Base-by-base conservation (phyloP, 2,329 filamentous ascomycete genomes). In the Hypoxylon sp. region DNA sequence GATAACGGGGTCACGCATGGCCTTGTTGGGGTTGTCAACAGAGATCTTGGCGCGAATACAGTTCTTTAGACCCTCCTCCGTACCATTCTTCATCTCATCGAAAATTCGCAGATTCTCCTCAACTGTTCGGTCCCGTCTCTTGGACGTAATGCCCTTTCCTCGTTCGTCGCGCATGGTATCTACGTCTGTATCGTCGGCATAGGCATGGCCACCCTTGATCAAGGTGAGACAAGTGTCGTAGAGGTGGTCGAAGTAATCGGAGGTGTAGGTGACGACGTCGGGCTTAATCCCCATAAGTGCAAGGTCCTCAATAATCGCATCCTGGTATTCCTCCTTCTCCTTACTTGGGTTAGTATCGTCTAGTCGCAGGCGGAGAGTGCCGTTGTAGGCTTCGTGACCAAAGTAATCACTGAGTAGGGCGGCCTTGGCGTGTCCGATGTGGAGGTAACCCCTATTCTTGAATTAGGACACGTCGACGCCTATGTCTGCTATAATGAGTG, bases 331-430 rank as follows among this genome's bases (percentile, higher is more conserved):
- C 79, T 95, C 90, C 84, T 97, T 98, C 86, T 99, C 96, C 81
- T 98, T 98, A 67, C 92, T 91, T 6, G 96, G 96, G 82, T 99
- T 99, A 63, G 96, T 99, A 78, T 99, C 96, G 79, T 99, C 96
- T 77, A 99, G 96, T 67, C 96, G 92, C 54, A 98, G 88, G 66
- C 97, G 90, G 75, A 99, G 86, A 76, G 92, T 97, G 76, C 96
- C 96, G 67, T 95, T 91, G 85, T 97, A 97, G 74, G 94, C 92
- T 79, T 94, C 91, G 81, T 98, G 94, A 48, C 94, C 95, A 75
- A 98, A 98, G 86, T 97, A 98, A 80, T 98, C 94, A 83, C 96
- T 97, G 63, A 98, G 89, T 61, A 97, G 86, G 5, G 94, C 94
- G 31, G 94, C 94, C 83, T 98, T 98, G 74, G 94, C 94, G 83